Evolutionary conservation across 2,329 filamentous ascomycete genomes (phyloP).

Genomic region (Colletotrichum liaoningense): DNA sequence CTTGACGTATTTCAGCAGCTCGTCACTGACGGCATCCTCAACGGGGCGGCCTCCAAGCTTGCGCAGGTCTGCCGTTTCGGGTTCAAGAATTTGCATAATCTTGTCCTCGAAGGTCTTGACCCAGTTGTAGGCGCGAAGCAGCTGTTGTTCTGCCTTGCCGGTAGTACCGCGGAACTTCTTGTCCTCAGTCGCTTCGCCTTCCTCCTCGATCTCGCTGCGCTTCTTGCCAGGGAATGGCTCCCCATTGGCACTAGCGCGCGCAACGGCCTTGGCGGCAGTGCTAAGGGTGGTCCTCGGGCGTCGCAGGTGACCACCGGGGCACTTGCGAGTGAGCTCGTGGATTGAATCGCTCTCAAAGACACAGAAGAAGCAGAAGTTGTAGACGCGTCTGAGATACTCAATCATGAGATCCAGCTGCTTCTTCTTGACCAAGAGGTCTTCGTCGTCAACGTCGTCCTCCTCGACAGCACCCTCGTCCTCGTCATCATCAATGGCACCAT

Average conservation of each 20-base stretch:
- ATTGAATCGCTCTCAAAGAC: conserved; percentile 98
- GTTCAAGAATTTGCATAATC: conserved; percentile 90
- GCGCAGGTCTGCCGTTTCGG: conserved; percentile 85
- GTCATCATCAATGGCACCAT: conserved; percentile 78
- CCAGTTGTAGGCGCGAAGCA: conserved; percentile 97
- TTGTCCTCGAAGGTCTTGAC: conserved; percentile 99
- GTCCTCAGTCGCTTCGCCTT: conserved; percentile 74
- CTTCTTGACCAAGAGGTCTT: conserved; percentile 91
- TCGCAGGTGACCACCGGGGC: conserved; percentile 95
- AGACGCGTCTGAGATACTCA: conserved; percentile 95
- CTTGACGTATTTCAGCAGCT: conserved; percentile 88
- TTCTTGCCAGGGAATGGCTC: conserved; percentile 88
- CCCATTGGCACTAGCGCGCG: conserved; percentile 84
- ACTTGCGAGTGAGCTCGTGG: conserved; percentile 95
- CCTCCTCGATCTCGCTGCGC: conserved; percentile 72
- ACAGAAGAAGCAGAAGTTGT: conserved; percentile 99
- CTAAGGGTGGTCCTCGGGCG: conserved; percentile 89
- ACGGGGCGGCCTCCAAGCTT: conserved; percentile 91
- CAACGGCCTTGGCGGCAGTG: conserved; percentile 84
- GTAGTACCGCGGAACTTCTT: conserved; percentile 78
- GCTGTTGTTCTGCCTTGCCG: conserved; percentile 87
- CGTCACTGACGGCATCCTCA: conserved; percentile 88
- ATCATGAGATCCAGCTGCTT: conserved; percentile 96
- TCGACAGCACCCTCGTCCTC: conserved; percentile 84
- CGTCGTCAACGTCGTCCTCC: conserved; percentile 87